Base-by-base conservation (phyloP, 768 basidiomycete genomes). In the Serendipita sp. region DNA sequence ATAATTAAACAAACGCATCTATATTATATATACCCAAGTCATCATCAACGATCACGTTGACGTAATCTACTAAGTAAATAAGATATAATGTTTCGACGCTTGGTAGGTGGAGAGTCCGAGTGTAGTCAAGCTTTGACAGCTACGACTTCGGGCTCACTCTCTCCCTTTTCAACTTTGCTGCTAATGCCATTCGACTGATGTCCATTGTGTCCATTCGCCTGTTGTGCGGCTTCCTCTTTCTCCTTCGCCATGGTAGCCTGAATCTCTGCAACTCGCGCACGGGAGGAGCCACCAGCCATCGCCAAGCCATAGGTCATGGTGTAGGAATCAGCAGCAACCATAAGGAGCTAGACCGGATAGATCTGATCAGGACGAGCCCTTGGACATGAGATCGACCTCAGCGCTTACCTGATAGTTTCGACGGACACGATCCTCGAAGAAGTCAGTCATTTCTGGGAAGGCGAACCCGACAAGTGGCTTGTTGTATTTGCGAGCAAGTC, bases 401-500 rank as follows among this genome's bases (percentile, higher is more conserved):
- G 32, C 16, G 36, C 56, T 30, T 32, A 60, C 56, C 34, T 60
- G 56, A 35, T 60, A 60, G 30, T 38, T 38, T 11, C 56, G 56
- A 32, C 56, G 28, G 30, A 60, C 18, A 4, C 56, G 18, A 35
- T 60, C 56, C 18, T 60, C 56, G 28, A 60, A 60, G 56, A 60
- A 32, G 56, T 4, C 34, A n/a, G 28, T 60, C 56, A 60, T 60
- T 38, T 60, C 56, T 28, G 56, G 56, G 56, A 60, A 60, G 28
- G 56, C 56, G 34, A 60, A 60, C 4, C 56, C 56, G 16, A 60
- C 16, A n/a, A 60, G 56, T 30, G 56, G 16, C 56, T 60, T 60
- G 56, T 60, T 60, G 34, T 60, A 60, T 36, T 60, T 60, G 28
- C 34, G 18, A n/a, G 56, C 56, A n/a, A 60, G 56, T 5, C 56